phyloP scores from a whole-genome alignment of 192 early-diverging fungal genomes.

The Coemansia sp. region DNA sequence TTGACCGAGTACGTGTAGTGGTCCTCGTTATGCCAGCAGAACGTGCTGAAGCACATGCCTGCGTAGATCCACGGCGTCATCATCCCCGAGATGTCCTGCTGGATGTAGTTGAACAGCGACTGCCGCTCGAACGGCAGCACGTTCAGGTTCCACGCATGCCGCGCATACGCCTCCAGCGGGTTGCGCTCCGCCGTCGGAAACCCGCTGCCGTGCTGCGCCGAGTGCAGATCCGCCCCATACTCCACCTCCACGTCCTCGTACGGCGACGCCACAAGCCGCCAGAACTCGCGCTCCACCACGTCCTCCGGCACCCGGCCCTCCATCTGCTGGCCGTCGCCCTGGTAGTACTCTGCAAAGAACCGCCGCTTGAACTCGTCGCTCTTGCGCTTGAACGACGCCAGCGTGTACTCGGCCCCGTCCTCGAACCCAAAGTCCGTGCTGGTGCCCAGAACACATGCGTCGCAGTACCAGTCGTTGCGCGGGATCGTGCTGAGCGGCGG shows the following conservation, averaged over 20 bases:
- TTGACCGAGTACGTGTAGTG: conserved; percentile 97
- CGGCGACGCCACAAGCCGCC: conserved; percentile 83
- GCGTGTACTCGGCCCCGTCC: conserved; percentile 76
- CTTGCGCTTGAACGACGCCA: conserved; percentile 76
- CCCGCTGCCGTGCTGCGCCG: conserved; percentile 87
- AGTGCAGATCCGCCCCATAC: conserved; percentile 95
- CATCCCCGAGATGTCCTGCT: conserved; percentile 94
- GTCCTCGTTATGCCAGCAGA: conserved; percentile 99
- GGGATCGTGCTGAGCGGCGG: conserved; percentile 65
- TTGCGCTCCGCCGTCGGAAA: conserved; percentile 75
- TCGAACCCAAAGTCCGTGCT: conserved; percentile 94
- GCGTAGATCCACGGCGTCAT: conserved; percentile 98
- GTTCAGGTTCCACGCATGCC: conserved; percentile 85
- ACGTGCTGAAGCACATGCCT: conserved; percentile 92
- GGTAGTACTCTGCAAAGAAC: conserved; percentile 64
- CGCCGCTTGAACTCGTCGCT: conserved; percentile 79
- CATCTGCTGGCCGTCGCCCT: conserved; percentile 26
- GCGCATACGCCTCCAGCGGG: conserved; percentile 66
- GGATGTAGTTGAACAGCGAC: conserved; percentile 87
- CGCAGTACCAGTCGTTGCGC: conserved; percentile 83
- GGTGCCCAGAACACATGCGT: conserved; percentile 70
- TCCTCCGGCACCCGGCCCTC: conserved; percentile 65
- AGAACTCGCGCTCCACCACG: conserved; percentile 88
- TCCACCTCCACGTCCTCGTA: conserved; percentile 90
- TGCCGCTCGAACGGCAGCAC: conserved; percentile 76